These are phyloP conservation scores for Sanghuangporus sanghuang DNA, from an alignment of 1,284 basidiomycete species.

Conservation along the genomic window DNA sequence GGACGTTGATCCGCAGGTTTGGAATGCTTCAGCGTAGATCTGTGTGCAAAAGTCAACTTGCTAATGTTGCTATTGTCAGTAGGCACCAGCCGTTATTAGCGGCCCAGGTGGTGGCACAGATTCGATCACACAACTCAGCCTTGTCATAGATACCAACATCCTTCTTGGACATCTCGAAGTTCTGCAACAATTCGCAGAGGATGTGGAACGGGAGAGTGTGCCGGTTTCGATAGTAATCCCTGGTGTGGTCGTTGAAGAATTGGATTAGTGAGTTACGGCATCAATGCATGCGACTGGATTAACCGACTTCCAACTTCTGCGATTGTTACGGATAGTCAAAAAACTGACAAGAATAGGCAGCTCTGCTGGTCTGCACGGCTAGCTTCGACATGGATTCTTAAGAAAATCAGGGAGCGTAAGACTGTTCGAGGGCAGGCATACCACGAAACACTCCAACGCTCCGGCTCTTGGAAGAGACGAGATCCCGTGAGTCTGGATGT, in stretches of 20 bases:
- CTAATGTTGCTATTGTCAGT: background rate
- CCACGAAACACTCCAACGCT: slow-evolving; percentile 56
- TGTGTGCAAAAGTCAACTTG: background rate
- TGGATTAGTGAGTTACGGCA: slow-evolving; percentile 52
- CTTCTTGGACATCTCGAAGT: slow-evolving; percentile 59
- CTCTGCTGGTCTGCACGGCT: slow-evolving; percentile 63
- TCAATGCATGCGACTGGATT: background rate
- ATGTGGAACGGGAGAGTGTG: slow-evolving; percentile 44
- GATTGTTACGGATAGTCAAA: slow-evolving; percentile 42
- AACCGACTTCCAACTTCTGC: background rate
- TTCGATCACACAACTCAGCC: slow-evolving; percentile 27
- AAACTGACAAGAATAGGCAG: slow-evolving; percentile 41
- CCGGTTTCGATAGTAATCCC: slow-evolving; percentile 61
- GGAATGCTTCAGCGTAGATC: background rate
- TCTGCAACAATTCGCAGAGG: slow-evolving; percentile 56
- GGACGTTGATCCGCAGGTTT: slow-evolving; percentile 13
- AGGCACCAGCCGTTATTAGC: background rate
- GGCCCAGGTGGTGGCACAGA: background rate
- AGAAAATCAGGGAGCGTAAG: slow-evolving; percentile 53
- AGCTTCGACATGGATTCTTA: slow-evolving; percentile 66
- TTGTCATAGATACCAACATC: slow-evolving; percentile 73
- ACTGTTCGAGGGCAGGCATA: slow-evolving; percentile 61
- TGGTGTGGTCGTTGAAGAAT: slow-evolving; percentile 63
- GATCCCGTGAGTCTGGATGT: slow-evolving; percentile 30
- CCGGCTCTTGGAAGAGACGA: slow-evolving; percentile 52